Evolutionary conservation across 768 basidiomycete genomes (phyloP), one percentile per base, ranked within the genome.

Genomic region (Trametes maxima): DNA sequence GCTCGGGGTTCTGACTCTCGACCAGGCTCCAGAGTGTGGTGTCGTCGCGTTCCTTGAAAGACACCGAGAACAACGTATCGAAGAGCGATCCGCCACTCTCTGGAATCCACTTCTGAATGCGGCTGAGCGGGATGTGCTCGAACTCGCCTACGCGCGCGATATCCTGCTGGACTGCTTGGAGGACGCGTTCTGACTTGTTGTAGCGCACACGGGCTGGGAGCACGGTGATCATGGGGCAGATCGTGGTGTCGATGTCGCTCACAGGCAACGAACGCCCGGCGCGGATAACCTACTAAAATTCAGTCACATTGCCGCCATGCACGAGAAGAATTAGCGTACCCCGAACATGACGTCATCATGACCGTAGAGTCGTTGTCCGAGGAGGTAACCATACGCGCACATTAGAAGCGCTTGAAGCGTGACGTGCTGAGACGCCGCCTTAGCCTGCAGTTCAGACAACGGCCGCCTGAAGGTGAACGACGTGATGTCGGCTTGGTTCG

Each of bases 381-480:
- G 57, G 33, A 75, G 64, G 14, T 64, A 60, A 14, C 67, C 74
- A 54, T 70, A 74, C 13, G 75, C 65, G 21, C 55, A 67, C 52
- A 69, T 72, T 39, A 74, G 50, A 21, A 63, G 65, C n/a, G 76
- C 70, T 43, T 75, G 74, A 4, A 76, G 48, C 13, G 75, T 74
- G 11, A 76, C 67, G 33, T 70, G 66, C 44, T 65, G 64, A 16
- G 60, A 53, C 13, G 57, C 66, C 35, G 73, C 53, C 44, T 64
- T 69, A 40, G 59, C 54, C 43, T 67, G 58, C 25, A 75, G 50
- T 37, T 48, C 51, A 12, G 68, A 59, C 48, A 75, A 53, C 10
- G 71, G 47, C 5, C 25, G 51, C 12, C 25, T 42, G 57, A 65
- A 56, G 7, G 53, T 7, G 22, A 56, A 4, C 16, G 60, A 59